Base-by-base conservation (phyloP, 2,329 filamentous ascomycete genomes). In the Cladosporium sp. region DNA sequence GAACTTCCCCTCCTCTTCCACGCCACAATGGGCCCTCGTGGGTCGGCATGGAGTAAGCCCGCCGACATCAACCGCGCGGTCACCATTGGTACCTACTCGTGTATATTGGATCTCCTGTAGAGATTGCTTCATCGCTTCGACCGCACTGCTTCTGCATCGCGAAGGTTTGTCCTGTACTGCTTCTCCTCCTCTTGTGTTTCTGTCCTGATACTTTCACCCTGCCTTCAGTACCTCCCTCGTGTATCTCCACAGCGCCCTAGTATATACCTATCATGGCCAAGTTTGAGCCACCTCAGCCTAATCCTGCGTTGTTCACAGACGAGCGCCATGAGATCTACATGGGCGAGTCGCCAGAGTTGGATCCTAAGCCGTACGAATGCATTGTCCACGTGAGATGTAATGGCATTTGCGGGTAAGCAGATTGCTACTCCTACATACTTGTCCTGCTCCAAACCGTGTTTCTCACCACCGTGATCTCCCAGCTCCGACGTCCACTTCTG, bases 401-500 rank as follows among this genome's bases (percentile, higher is more conserved):
- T 64, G 73, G 73, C n/a, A 74, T 74, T 44, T 74, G 72, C 70
- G 72, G 71, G 69, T 72, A 61, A 49, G 68, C 44, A 4, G 21
- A 21, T 24, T 2, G 36, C 6, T 7, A 11, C 4, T 12, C 12
- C 54, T 18, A 32, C 47, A 64, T 18, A 61, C 28, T 3, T 47
- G 14, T n/a, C 8, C 4, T 8, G 11, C 51, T 11, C 10, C 28
- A 7, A 11, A 54, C 15, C 11, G 4, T 7, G 8, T 28, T 38
- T 49, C 38, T 66, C 11, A 51, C n/a, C 21, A 41, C 28, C 11
- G 12, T 2, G 26, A 6, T 14, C 32, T 11, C 14, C 14, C 59
- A 72, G 71, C 52, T 74, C 72, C 21, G 71, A 74, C 54, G 69
- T 74, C 14, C 72, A 74, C 68, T 74, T 74, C 67, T 73, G 71